These are phyloP conservation scores for Hyaloscypha variabilis DNA, from an alignment of 495 filamentous ascomycete species.

Conservation along the genomic window DNA sequence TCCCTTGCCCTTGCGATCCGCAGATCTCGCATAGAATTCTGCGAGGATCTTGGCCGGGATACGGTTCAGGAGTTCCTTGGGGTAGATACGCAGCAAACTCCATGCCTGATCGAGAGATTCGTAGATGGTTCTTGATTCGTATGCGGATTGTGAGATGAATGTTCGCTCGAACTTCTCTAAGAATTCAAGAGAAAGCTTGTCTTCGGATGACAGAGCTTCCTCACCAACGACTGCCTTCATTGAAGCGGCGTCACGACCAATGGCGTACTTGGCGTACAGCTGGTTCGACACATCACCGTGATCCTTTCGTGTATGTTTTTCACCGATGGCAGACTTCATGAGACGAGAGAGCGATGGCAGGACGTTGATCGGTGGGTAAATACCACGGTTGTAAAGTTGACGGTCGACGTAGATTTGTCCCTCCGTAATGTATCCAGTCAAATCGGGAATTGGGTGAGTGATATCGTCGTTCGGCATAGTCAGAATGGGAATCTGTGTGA, in stretches of 20 bases:
- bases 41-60: conserved; percentile 93
- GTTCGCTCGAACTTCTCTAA: conserved; percentile 95
- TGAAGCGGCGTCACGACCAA: conserved; percentile 94
- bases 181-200: conserved; percentile 97
- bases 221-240: conserved; percentile 99
- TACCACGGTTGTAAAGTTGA: conserved; percentile 90
- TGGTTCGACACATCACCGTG: conserved; percentile 99
- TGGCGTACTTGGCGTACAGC: conserved; percentile 99
- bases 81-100: conserved; percentile 94
- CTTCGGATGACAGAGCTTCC: conserved; percentile 91
- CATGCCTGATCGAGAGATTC: conserved; percentile 95
- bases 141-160: conserved; percentile 90
- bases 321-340: conserved; percentile 99
- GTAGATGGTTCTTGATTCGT: conserved; percentile 86
- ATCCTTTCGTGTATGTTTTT: conserved; percentile 92
- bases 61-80: conserved; percentile 95
- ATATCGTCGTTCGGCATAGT: conserved; percentile 99
- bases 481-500: conserved; percentile 98
- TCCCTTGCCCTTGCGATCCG: conserved; percentile 61
- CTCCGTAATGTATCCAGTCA: conserved; percentile 99
- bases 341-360: conserved; percentile 97
- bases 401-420: conserved; percentile 98
- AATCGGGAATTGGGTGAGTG: conserved; percentile 97
- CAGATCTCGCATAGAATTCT: conserved; percentile 84
- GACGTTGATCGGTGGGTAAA: conserved; percentile 99